phyloP scores from a whole-genome alignment of 2,329 filamentous ascomycete genomes.

The Volutella citrinella region DNA sequence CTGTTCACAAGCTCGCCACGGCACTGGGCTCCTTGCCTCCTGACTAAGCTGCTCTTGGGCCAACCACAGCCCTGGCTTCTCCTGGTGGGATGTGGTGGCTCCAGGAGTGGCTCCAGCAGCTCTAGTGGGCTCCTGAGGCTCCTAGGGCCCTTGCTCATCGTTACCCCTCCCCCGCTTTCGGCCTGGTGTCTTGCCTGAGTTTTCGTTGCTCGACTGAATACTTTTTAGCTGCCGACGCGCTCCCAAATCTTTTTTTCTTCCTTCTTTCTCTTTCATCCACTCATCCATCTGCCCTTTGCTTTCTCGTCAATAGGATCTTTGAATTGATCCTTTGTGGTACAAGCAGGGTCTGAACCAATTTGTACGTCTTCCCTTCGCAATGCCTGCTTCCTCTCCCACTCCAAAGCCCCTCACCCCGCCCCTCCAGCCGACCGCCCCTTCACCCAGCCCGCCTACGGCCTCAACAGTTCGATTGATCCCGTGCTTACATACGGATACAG shows the following conservation, averaged over 20 bases:
- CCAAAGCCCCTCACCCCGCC: slow-evolving; percentile 22
- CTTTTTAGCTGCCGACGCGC: slow-evolving; percentile 14
- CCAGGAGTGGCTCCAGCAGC: too few species aligned
- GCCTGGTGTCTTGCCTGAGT: slow-evolving; percentile 23
- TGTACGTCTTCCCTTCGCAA: slow-evolving; percentile 15
- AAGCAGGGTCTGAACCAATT: slow-evolving; percentile 23
- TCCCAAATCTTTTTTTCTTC: slow-evolving; percentile 17
- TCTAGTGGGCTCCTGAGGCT: too few species aligned
- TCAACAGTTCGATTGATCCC: too few species aligned
- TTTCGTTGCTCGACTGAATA: slow-evolving; percentile 15
- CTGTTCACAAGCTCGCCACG: too few species aligned
- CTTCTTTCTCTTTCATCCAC: slow-evolving; percentile 16
- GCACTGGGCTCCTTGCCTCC: too few species aligned
- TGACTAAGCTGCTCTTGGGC: too few species aligned
- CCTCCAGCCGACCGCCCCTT: too few species aligned
- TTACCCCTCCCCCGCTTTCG: slow-evolving; percentile 36
- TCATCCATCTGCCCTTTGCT: slow-evolving; percentile 19
- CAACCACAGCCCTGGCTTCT: too few species aligned
- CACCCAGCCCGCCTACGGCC: too few species aligned
- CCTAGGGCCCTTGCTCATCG: slow-evolving; percentile 14
- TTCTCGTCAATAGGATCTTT: slow-evolving; percentile 23
- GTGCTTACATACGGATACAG: too few species aligned
- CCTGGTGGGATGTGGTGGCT: too few species aligned
- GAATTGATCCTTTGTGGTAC: slow-evolving; percentile 26
- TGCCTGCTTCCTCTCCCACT: slow-evolving; percentile 5